Base-by-base conservation (phyloP, 139 green algal genomes). In the Pseudopediastrum boryanum region DNA sequence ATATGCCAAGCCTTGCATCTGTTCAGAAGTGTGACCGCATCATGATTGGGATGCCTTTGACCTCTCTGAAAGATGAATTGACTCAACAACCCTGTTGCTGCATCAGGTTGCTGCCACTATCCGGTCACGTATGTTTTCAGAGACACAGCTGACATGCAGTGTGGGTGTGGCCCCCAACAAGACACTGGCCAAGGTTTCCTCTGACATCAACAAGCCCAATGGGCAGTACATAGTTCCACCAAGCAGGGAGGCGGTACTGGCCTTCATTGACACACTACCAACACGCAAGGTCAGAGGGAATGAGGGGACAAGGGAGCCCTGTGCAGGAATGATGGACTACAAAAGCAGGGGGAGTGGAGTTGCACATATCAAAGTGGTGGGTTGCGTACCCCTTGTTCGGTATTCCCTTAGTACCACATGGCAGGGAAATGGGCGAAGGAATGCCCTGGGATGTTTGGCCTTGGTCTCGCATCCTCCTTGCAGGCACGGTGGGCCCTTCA, bases 201-300 rank as follows among this genome's bases (percentile, higher is more conserved):
- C 84, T 5, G 94, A 98, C 80, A 88, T 90, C 41, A 94, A 95
- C 86, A 98, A 98, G 82, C 94, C 94, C 0, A 85, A 97, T 51
- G 94, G 94, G 12, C 89, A 95, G 71, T 92, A 83, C 77, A 65
- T 88, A 19, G 67, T 96, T 58, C 64, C 71, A 2, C 4, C 79
- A 19, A 88, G 70, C n/a, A 70, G 82, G 0, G 61, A 83, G 0
- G 87, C 80, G 1, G 75, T 98, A 6, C 71, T 84, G 29, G 61
- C 69, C 7, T 98, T 97, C 56, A 50, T 98, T 41, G 33, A 77
- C 7, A 75, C 80, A 0, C 84, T 98, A 43, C 87, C 92, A 35
- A 84, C 94, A 16, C 70, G 94, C 42, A 95, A 94, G 78, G 85
- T 95, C 31, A 54, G 66, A 29, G 48, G 46, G 1, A 46, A 43